phyloP scores from a whole-genome alignment of 805 yeast genomes.

The Cyberlindnera meyerae region DNA sequence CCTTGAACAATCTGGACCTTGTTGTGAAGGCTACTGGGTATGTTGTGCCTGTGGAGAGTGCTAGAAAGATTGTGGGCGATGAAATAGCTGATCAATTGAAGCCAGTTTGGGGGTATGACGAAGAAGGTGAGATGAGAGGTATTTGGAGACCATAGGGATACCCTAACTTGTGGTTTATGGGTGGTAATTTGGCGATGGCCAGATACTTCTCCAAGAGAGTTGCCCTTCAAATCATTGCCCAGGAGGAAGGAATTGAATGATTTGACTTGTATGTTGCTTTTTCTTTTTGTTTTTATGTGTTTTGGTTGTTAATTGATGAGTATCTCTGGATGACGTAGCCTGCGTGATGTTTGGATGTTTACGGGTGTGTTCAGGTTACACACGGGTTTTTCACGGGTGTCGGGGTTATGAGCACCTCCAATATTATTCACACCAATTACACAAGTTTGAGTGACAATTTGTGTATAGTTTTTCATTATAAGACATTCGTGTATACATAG shows the following conservation, averaged over 20 bases:
- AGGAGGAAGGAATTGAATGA: slow-evolving; percentile 23
- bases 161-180: slow-evolving; percentile 37
- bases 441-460: no score
- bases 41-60: slow-evolving; percentile 38
- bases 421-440: no score
- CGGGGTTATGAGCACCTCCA: no score
- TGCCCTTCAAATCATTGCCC: slow-evolving; percentile 38
- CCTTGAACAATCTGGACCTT: slow-evolving; percentile 31
- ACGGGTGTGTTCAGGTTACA: no score
- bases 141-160: slow-evolving; percentile 38
- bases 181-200: slow-evolving; percentile 37
- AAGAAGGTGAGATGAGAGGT: slow-evolving; percentile 38
- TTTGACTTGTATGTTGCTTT: no score
- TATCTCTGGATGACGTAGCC: no score
- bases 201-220: slow-evolving; percentile 35
- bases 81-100: slow-evolving; percentile 31
- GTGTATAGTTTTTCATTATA: no score
- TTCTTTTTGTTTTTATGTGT: no score
- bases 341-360: no score
- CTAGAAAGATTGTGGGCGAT: slow-evolving; percentile 34
- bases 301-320: no score
- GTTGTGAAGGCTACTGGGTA: slow-evolving; percentile 44
- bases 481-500: no score
- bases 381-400: no score
- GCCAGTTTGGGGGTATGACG: slow-evolving; percentile 40